phyloP scores from a whole-genome alignment of 1,284 basidiomycete species.

The Ganoderma sinense region DNA sequence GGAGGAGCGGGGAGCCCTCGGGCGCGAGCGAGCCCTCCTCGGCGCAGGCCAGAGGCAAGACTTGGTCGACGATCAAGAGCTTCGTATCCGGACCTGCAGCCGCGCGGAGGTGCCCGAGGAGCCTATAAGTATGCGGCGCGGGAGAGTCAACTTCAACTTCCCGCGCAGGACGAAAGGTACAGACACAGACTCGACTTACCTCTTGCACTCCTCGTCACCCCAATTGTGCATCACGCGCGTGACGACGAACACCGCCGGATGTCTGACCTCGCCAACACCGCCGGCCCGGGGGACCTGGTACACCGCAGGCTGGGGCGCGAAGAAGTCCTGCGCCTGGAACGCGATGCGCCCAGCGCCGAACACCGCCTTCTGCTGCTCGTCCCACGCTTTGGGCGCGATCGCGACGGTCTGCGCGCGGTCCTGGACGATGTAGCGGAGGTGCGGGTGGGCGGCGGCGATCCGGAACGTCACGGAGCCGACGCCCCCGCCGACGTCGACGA shows the following conservation, averaged over 20 bases:
- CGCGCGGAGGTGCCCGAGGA: conserved; percentile 43
- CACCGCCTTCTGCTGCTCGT: conserved; percentile 9
- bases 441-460: conserved; percentile 62
- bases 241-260: conserved; percentile 62
- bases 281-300: conserved; percentile 1
- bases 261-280: neutral
- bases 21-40: conserved; percentile 19
- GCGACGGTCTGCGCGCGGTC: conserved; percentile 68
- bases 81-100: conserved; percentile 53
- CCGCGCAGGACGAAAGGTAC: neutral
- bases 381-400: conserved; percentile 48
- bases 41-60: conserved; percentile 23
- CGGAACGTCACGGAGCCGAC: conserved; percentile 74
- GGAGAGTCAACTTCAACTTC: neutral
- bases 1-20: conserved; percentile 15
- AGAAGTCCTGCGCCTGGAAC: conserved; percentile 67
- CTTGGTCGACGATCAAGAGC: conserved; percentile 65
- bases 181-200: no score
- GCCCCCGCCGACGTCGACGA: conserved; percentile 81
- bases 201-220: conserved; percentile 54
- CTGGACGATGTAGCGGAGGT: conserved; percentile 69
- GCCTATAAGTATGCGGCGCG: conserved; percentile 34
- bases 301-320: conserved; percentile 46
- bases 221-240: conserved; percentile 78
- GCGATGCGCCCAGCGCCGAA: conserved; percentile 32